Conservation (phyloP, 2,329 filamentous ascomycete species). For the Mariannaea sp. region DNA sequence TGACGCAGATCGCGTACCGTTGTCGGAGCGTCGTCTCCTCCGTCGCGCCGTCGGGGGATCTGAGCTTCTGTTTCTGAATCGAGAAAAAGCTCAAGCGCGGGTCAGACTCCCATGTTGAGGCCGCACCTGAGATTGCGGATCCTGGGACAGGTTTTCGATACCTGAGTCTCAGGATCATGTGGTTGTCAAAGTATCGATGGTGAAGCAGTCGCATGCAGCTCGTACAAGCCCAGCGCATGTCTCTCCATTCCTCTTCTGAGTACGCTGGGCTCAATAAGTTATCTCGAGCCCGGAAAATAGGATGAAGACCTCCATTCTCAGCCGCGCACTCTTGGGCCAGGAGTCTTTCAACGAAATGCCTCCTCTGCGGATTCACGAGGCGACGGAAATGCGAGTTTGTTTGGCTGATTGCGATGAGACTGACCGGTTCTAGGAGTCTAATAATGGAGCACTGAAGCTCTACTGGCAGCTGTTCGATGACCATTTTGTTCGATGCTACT, state of each 20-base stretch:
- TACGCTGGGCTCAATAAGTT: not conserved
- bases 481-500: constrained; percentile 9
- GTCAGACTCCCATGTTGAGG: constrained; percentile 18
- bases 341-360: constrained; percentile 16
- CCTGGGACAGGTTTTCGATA: constrained; percentile 21
- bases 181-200: constrained; percentile 19
- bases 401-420: constrained; percentile 23
- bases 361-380: constrained; percentile 17
- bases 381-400: constrained; percentile 14
- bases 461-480: constrained; percentile 3
- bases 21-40: not conserved
- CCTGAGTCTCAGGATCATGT: not conserved
- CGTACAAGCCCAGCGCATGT: constrained; percentile 24
- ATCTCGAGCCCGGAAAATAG: constrained; percentile 1
- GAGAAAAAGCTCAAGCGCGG: not conserved
- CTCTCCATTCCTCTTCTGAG: not conserved
- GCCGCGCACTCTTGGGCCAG: constrained; percentile 5
- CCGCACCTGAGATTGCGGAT: not conserved
- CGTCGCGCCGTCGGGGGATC: not conserved
- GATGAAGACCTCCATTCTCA: constrained; percentile 11
- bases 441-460: constrained; percentile 25
- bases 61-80: not conserved
- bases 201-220: constrained; percentile 22
- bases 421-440: constrained; percentile 23
- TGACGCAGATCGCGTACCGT: constrained; percentile 11